These are phyloP conservation scores for Tetraselmis striata DNA, from an alignment of 139 green algal genomes.

Conservation along the genomic window DNA sequence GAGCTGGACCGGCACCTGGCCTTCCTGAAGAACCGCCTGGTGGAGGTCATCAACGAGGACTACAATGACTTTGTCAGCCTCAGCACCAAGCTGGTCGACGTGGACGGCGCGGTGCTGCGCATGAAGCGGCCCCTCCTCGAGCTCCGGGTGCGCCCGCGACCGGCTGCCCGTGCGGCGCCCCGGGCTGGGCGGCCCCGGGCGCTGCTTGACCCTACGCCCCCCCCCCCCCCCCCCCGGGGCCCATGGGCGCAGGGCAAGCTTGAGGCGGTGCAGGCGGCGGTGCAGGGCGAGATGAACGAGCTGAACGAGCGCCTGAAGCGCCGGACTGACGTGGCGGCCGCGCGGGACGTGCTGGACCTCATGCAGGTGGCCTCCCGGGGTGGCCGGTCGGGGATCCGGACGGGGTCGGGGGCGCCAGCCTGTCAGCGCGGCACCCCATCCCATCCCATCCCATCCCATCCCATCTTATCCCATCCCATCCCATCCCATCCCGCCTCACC, in stretches of 20 bases:
- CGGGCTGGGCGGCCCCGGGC: no score
- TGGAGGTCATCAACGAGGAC: conserved; percentile 93
- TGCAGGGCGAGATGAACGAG: conserved; percentile 45
- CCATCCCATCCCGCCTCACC: no score
- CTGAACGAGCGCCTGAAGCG: conserved; percentile 62
- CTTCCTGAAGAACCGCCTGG: conserved; percentile 64
- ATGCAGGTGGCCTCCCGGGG: conserved; percentile 30
- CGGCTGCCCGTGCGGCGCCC: no score
- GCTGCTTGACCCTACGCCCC: no score
- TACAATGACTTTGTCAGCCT: conserved; percentile 91
- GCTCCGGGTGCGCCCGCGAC: conserved; percentile 37
- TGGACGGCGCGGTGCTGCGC: conserved; percentile 76
- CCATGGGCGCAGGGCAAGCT: conserved; percentile 26
- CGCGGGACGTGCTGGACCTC: conserved; percentile 72
- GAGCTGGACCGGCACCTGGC: conserved; percentile 70
- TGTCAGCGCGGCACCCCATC: no score
- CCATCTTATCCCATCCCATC: no score
- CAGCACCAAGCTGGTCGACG: conserved; percentile 68
- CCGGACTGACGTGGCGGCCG: conserved; percentile 59
- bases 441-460: no score
- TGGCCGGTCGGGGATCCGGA: no score
- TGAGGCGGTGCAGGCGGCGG: conserved; percentile 29
- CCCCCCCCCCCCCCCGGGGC: no score
- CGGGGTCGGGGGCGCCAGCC: no score
- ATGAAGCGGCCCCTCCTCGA: conserved; percentile 77